Base-by-base conservation (phyloP, 495 filamentous ascomycete species). In the Beverwykella pulmonaria region DNA sequence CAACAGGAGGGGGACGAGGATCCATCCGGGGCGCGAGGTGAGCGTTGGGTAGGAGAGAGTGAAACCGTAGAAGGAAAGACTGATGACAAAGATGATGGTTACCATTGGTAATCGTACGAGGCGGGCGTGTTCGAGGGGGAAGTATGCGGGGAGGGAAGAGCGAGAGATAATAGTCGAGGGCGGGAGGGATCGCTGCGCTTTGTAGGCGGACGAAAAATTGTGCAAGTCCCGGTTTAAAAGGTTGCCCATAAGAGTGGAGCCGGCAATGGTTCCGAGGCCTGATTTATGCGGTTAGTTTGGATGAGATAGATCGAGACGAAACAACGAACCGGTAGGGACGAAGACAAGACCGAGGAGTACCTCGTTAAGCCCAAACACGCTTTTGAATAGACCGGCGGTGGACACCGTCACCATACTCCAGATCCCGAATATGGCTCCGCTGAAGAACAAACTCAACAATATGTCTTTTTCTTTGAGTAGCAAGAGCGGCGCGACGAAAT, bases 321-420 rank as follows among this genome's bases (percentile, higher is more conserved):
- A 3, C 1, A 20, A 19, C 62, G 60, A 49, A 66, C 77, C 78
- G 58, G 80, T 80, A 1, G 76, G 73, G 17, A 81, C 68, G 56
- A 80, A 81, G 14, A 75, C 77, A 10, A 81, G 63, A 1, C 79
- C 79, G 20, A 81, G 71, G 25, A 80, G 63, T 52, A 77, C 27
- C 0, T 75, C 69, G 23, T 72, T 79, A 0, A 80, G 63, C 0
- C 68, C 70, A 19, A 77, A 79, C 14, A 55, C 58, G 1, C 68
- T 49, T 59, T 77, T 70, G 54, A 82, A 80, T 0, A 82, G 65
- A 17, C 66, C 67, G 0, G 76, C 75, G 0, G 80, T 82, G 15
- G 76, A 79, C 0, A 79, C 80, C 0, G 79, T 80, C 1, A 82
- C 75, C 80, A 82, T 82, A 23, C 75, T 79, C 80, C 80, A 82